These are phyloP conservation scores for Mycena albidolilacea DNA, from an alignment of 768 basidiomycete genomes.

Conservation along the genomic window DNA sequence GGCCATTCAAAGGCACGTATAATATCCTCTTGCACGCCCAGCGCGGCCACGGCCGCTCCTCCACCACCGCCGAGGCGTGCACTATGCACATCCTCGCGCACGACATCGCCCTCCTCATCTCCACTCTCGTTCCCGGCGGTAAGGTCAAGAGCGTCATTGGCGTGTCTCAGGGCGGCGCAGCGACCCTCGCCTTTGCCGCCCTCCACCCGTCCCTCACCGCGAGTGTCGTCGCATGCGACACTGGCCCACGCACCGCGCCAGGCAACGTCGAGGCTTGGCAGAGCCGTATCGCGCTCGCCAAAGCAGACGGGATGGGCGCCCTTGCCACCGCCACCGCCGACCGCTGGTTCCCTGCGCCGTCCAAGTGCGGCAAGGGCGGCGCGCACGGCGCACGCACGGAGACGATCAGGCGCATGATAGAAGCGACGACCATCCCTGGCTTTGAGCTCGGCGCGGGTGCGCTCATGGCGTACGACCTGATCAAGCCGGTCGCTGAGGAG, in stretches of 20 bases:
- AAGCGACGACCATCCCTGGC: slow-evolving; percentile 51
- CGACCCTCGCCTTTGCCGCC: slow-evolving; percentile 62
- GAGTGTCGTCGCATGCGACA: slow-evolving; percentile 66
- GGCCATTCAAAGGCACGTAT: slow-evolving; percentile 47
- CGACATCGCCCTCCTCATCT: slow-evolving; percentile 59
- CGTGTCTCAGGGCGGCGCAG: slow-evolving; percentile 69
- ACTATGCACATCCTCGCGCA: slow-evolving; percentile 63
- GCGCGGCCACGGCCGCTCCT: slow-evolving; percentile 66
- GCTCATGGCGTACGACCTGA: slow-evolving; percentile 61
- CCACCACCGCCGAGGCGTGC: slow-evolving; percentile 47
- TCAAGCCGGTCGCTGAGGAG: slow-evolving; percentile 39
- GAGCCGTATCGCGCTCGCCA: slow-evolving; percentile 57
- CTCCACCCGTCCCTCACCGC: slow-evolving; percentile 53
- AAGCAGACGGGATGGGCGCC: slow-evolving; percentile 56
- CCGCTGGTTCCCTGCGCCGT: slow-evolving; percentile 65
- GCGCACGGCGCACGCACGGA: slow-evolving; percentile 36
- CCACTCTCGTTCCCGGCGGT: slow-evolving; percentile 49
- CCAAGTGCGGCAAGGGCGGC: slow-evolving; percentile 43
- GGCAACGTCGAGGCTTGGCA: slow-evolving; percentile 68
- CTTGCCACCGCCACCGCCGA: slow-evolving; percentile 60
- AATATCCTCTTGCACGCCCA: slow-evolving; percentile 68
- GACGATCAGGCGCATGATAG: slow-evolving; percentile 57
- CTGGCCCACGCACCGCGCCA: slow-evolving; percentile 57
- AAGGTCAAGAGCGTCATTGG: slow-evolving; percentile 63
- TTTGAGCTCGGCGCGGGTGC: slow-evolving; percentile 64